A percentile compares a stretch with the other conserved stretches of the same genome.
phyloP scores from a whole-genome alignment of 2,329 filamentous ascomycete genomes.

The Alternaria conjuncta region DNA sequence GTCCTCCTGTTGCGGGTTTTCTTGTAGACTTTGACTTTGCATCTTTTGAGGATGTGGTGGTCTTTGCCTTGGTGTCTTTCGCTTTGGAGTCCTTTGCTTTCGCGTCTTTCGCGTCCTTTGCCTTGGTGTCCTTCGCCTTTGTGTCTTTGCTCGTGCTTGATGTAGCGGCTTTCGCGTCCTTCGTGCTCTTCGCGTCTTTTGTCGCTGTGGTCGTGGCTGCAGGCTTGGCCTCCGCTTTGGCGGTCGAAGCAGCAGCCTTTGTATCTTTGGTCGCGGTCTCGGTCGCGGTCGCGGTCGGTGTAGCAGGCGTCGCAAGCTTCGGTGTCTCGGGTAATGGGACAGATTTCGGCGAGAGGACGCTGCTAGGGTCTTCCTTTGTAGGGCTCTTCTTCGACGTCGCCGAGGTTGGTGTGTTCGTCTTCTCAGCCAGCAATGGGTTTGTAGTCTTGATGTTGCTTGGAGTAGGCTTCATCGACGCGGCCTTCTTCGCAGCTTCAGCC shows the following conservation, averaged over 20 bases:
- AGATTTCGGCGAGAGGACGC: conserved; percentile 31
- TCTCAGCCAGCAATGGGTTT: conserved; percentile 44
- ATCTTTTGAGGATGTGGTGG: not conserved
- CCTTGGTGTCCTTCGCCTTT: conserved; percentile 4
- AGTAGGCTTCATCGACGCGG: conserved; percentile 43
- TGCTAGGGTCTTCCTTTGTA: conserved; percentile 16
- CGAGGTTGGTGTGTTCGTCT: conserved; percentile 35
- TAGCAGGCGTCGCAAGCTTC: conserved; percentile 12
- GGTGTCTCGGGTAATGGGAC: conserved; percentile 39
- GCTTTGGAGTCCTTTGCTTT: conserved; percentile 1
- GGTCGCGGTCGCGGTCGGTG: not conserved
- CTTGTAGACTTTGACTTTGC: conserved; percentile 2
- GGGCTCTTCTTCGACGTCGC: conserved; percentile 38
- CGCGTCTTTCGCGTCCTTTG: not conserved
- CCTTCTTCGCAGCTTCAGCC: conserved; percentile 46
- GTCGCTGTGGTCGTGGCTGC: not conserved
- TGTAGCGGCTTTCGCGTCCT: conserved; percentile 1
- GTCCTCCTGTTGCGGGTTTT: conserved; percentile 9
- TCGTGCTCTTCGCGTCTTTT: not conserved
- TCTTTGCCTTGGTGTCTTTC: conserved; percentile 2
- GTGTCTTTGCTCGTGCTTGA: not conserved
- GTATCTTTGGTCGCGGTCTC: not conserved
- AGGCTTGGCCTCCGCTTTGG: conserved; percentile 2
- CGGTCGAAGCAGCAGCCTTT: not conserved
- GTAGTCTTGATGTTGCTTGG: conserved; percentile 44